A percentile compares a stretch with the other conserved stretches of the same genome.
Conservation (phyloP, 2,329 filamentous ascomycete genomes). For the Xylaria sp. region DNA sequence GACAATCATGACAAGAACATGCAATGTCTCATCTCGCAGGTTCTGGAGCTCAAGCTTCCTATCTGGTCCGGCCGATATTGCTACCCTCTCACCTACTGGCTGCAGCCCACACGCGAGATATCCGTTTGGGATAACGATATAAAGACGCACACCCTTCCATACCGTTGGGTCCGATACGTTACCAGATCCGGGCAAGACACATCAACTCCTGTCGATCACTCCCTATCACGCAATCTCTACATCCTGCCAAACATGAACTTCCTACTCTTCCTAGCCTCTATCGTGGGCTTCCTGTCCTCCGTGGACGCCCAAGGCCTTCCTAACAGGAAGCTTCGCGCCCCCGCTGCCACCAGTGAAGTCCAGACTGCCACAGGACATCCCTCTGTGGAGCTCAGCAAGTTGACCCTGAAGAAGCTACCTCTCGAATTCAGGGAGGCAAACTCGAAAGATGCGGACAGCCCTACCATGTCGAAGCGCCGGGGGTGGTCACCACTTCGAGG, state of each 20-base stretch:
- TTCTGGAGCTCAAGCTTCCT: conserved; percentile 26
- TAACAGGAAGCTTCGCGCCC: conserved; percentile 14
- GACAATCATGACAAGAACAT: conserved; percentile 22
- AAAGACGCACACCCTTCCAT: conserved; percentile 28
- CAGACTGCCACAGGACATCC: conserved; percentile 24
- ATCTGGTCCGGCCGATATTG: conserved; percentile 14
- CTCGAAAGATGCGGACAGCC: conserved; percentile 6
- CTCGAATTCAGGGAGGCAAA: conserved; percentile 18
- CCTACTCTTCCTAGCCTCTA: conserved; percentile 22
- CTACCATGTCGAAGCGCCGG: conserved; percentile 15
- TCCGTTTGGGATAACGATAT: conserved; percentile 19
- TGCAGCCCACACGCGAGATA: conserved; percentile 9
- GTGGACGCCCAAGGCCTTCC: conserved; percentile 15
- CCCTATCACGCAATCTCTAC: conserved; percentile 20
- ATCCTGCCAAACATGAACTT: conserved; percentile 20
- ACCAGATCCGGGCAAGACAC: conserved; percentile 14
- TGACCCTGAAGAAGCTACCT: conserved; percentile 32
- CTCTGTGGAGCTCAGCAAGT: conserved; percentile 25
- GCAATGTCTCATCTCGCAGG: conserved; percentile 27
- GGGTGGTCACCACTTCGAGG: conserved; percentile 23
- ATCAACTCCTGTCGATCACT: conserved; percentile 23
- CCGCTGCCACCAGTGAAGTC: conserved; percentile 27
- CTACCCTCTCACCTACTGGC: conserved; percentile 9
- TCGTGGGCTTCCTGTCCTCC: conserved; percentile 29
- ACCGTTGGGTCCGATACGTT: conserved; percentile 18